Percentiles rank a stretch among this genome's conserved stretches.
Conservation (phyloP, 768 basidiomycete species). For the Russula vinacea region DNA sequence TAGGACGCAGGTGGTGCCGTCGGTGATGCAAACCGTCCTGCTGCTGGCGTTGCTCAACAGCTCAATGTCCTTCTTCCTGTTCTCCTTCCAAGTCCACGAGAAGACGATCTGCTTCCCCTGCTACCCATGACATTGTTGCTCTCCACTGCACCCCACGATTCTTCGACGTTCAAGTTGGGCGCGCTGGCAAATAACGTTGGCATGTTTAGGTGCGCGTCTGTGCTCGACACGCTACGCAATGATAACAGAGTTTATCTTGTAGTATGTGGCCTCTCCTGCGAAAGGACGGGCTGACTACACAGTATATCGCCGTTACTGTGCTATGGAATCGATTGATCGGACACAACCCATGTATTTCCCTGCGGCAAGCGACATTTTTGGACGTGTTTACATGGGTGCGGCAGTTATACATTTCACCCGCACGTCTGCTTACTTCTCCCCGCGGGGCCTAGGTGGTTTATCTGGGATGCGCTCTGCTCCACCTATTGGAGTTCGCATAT, state of each 20-base stretch:
- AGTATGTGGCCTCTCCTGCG: constrained; percentile 93
- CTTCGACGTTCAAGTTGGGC: constrained; percentile 65
- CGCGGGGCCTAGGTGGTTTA: constrained; percentile 49
- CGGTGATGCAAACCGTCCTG: constrained; percentile 63
- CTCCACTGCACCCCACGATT: constrained; percentile 47
- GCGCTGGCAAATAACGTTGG: constrained; percentile 78
- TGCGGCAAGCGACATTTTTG: constrained; percentile 48
- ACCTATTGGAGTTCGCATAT: constrained; percentile 59
- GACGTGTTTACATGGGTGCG: constrained; percentile 52
- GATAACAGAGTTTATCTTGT: constrained; percentile 17
- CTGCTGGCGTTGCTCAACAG: constrained; percentile 77
- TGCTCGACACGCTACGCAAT: neutral
- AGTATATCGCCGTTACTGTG: constrained; percentile 63
- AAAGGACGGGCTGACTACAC: constrained; percentile 70
- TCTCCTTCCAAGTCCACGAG: constrained; percentile 96
- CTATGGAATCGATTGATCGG: constrained; percentile 86
- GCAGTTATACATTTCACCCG: constrained; percentile 26
- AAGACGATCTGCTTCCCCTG: constrained; percentile 87
- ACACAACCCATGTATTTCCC: constrained; percentile 55
- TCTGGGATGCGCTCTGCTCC: constrained; percentile 50
- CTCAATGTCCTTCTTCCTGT: constrained; percentile 91
- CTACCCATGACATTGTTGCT: constrained; percentile 80
- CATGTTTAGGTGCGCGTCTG: constrained; percentile 69
- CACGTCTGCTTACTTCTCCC: neutral
- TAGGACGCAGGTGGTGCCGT: constrained; percentile 32